These are phyloP conservation scores for Sechiopsis laciniata DNA, from an alignment of 306 rosid genomes.

Conservation along the genomic window DNA sequence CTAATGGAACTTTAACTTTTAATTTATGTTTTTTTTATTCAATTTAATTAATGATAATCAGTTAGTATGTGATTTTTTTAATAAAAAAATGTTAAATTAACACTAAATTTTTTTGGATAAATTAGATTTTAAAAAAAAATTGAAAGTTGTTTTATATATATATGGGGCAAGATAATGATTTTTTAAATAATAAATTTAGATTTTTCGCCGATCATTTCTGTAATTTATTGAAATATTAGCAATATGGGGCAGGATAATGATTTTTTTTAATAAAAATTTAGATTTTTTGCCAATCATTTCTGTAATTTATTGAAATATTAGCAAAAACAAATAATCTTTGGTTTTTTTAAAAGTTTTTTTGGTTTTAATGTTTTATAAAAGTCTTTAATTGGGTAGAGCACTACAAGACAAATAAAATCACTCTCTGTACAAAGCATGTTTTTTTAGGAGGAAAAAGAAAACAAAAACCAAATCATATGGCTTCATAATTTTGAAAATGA, in stretches of 20 bases:
- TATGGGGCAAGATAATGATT: not conserved
- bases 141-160: too few relatives aligned
- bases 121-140: too few relatives aligned
- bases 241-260: not conserved
- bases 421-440: not conserved
- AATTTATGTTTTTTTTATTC: too few relatives aligned
- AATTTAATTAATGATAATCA: too few relatives aligned
- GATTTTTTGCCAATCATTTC: not conserved
- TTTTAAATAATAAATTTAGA: not conserved
- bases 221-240: not conserved
- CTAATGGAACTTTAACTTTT: too few relatives aligned
- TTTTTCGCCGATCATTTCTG: not conserved
- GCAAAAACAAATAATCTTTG: not conserved
- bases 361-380: not conserved
- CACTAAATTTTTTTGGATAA: too few relatives aligned
- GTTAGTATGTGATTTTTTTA: too few relatives aligned
- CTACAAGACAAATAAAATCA: conserved; percentile 9
- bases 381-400: not conserved
- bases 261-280: not conserved
- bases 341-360: not conserved
- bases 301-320: not conserved
- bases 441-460: not conserved
- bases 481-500: conserved; percentile 5
- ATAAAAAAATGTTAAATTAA: too few relatives aligned
- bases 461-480: conserved; percentile 1